Percentiles rank a stretch among this genome's conserved stretches.
These are phyloP conservation scores for Alopecurus myosuroides DNA, from an alignment of 176 grass and related monocot genomes.

Conservation along the genomic window DNA sequence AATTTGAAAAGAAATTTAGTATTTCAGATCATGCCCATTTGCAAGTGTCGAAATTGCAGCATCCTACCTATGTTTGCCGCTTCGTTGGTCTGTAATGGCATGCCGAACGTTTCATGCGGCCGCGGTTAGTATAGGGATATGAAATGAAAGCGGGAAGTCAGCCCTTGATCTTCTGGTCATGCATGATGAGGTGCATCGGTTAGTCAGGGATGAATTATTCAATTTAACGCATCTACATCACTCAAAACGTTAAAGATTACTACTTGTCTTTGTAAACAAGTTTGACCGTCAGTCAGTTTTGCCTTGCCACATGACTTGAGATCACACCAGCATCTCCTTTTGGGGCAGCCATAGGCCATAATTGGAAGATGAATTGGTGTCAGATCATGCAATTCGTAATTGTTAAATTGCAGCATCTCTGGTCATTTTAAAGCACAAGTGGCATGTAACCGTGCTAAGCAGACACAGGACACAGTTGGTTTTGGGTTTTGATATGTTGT, in stretches of 20 bases:
- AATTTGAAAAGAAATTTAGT: not conserved
- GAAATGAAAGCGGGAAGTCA: not conserved
- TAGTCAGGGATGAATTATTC: not conserved
- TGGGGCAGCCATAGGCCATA: not conserved
- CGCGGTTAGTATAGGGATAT: not conserved
- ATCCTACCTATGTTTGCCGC: not conserved
- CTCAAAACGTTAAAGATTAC: not conserved
- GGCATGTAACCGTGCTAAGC: not conserved
- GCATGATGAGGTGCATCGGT: not conserved
- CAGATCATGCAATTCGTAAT: not conserved
- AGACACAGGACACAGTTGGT: not conserved
- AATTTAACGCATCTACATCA: not conserved
- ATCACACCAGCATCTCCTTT: not conserved
- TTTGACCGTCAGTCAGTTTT: not conserved
- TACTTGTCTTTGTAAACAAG: not conserved
- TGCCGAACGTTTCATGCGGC: not conserved
- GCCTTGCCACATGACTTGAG: not conserved
- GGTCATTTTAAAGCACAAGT: not conserved
- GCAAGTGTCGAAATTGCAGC: not conserved
- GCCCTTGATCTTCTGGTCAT: not conserved
- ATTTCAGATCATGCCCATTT: not conserved
- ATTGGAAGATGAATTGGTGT: not conserved
- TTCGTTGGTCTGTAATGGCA: not conserved
- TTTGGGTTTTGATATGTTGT: not conserved
- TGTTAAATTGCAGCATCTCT: not conserved